Conservation (phyloP, 2,329 filamentous ascomycete species). For the Fonsecaea erecta region DNA sequence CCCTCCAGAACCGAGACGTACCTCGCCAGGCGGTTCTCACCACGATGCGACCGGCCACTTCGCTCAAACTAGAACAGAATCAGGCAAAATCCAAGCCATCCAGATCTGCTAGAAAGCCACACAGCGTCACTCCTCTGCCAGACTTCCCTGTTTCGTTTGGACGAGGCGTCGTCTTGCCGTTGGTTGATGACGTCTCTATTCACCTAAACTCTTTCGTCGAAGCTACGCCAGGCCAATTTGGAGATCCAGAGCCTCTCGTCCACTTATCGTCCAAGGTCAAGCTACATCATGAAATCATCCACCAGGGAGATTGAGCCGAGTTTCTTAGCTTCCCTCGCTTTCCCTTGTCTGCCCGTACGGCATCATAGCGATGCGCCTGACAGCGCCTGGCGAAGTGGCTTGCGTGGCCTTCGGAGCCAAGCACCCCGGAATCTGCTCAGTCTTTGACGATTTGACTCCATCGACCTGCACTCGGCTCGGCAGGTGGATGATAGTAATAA, state of each 20-base stretch:
- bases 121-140: neutral
- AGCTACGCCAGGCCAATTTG: slow-evolving; percentile 3
- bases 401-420: slow-evolving; percentile 7
- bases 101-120: neutral
- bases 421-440: neutral
- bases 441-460: neutral
- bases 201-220: neutral
- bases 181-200: slow-evolving; percentile 14
- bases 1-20: neutral
- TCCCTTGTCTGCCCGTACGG: neutral
- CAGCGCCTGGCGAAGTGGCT: neutral
- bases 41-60: neutral
- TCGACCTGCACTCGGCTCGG: neutral
- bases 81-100: neutral
- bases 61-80: neutral
- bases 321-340: slow-evolving; percentile 1
- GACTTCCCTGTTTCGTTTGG: neutral
- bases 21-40: neutral
- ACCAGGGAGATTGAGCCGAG: slow-evolving; percentile 3
- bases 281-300: slow-evolving; percentile 16
- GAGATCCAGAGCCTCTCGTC: slow-evolving; percentile 5
- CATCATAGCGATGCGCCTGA: neutral
- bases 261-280: slow-evolving; percentile 9
- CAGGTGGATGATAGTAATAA: neutral
- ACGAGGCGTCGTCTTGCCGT: neutral